Conservation (phyloP, 768 basidiomycete species). For the Boletus speciosus region DNA sequence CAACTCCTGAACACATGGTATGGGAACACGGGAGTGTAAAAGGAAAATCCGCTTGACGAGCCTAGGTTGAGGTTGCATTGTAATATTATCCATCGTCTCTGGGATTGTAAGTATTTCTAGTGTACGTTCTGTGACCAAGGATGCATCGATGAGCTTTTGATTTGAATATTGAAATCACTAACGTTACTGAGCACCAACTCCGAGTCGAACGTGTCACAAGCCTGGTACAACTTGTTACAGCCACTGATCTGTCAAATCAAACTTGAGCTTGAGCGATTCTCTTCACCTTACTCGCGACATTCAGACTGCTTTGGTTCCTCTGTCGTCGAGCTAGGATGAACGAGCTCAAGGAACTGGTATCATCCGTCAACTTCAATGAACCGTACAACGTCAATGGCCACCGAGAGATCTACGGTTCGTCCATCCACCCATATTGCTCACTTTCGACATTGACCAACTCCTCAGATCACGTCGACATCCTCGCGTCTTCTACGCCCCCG, state of each 20-base stretch:
- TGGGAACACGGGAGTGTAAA: neutral
- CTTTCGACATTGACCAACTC: neutral
- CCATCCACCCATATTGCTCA: neutral
- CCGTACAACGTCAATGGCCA: conserved; percentile 12
- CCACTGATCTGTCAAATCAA: no score
- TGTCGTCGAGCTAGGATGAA: neutral
- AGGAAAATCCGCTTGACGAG: neutral
- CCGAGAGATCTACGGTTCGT: conserved; percentile 16
- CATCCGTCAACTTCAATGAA: conserved; percentile 17
- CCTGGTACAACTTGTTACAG: no score
- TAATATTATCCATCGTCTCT: neutral
- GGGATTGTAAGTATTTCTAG: neutral
- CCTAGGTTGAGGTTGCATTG: neutral
- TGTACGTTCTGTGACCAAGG: neutral
- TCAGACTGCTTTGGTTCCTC: no score
- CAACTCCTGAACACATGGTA: neutral
- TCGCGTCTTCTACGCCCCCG: neutral
- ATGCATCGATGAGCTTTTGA: no score
- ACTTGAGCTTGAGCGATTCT: no score
- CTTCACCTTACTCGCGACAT: no score
- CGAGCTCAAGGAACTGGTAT: conserved; percentile 10
- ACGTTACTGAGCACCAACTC: no score
- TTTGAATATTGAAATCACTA: no score
- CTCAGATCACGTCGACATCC: conserved; percentile 10
- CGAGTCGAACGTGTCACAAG: no score